Conservation (phyloP, 768 basidiomycete genomes). For the Rossbeevera mucosa region DNA sequence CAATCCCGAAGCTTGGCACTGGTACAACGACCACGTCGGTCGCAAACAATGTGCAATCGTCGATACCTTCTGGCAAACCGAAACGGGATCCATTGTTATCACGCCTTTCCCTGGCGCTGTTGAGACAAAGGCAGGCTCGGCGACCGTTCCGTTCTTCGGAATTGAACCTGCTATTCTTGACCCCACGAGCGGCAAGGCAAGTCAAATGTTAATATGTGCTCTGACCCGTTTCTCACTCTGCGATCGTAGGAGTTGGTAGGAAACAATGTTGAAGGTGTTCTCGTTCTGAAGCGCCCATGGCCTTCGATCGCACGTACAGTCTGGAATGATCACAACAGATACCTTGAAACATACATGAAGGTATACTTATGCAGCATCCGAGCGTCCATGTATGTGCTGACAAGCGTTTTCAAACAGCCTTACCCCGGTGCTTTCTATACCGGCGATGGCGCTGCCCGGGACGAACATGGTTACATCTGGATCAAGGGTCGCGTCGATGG, state of each 20-base stretch:
- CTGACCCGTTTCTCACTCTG: neutral
- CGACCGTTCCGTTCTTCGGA: slow-evolving; percentile 98
- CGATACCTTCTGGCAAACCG: slow-evolving; percentile 97
- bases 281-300: slow-evolving; percentile 86
- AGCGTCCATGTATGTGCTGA: slow-evolving; percentile 40
- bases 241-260: slow-evolving; percentile 58
- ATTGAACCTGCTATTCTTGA: slow-evolving; percentile 87
- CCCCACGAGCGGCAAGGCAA: slow-evolving; percentile 65
- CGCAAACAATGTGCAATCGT: slow-evolving; percentile 85
- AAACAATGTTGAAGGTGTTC: slow-evolving; percentile 84
- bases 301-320: slow-evolving; percentile 93
- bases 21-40: slow-evolving; percentile 97
- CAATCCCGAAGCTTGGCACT: slow-evolving; percentile 98
- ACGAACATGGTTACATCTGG: slow-evolving; percentile 97
- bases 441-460: slow-evolving; percentile 94
- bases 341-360: slow-evolving; percentile 73
- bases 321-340: slow-evolving; percentile 87
- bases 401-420: slow-evolving; percentile 35
- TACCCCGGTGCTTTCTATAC: slow-evolving; percentile 94
- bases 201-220: slow-evolving; percentile 6
- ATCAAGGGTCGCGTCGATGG: slow-evolving; percentile 97
- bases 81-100: slow-evolving; percentile 93
- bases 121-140: slow-evolving; percentile 92
- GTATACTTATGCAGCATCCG: slow-evolving; percentile 15
- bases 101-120: slow-evolving; percentile 96